Percentiles rank a stretch among this genome's conserved stretches.
Evolutionary conservation across 139 green algal genomes (phyloP).

Genomic region (Zygnema circumcarinatum): DNA sequence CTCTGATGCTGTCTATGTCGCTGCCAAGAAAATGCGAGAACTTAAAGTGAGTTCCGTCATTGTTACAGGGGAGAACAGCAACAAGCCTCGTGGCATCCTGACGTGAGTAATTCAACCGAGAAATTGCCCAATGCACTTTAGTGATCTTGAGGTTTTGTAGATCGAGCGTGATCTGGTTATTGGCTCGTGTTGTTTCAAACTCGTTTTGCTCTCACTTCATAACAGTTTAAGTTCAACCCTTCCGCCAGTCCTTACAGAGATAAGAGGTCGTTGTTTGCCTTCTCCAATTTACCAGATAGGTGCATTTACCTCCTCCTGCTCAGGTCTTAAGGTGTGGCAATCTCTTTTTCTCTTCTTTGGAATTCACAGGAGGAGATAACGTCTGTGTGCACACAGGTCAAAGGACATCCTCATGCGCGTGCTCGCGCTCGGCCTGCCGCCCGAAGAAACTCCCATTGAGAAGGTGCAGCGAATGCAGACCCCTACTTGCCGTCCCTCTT

Average conservation of each 20-base stretch:
- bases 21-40: slow-evolving; percentile 35
- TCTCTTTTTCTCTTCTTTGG: neutral
- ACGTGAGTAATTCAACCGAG: slow-evolving; percentile 41
- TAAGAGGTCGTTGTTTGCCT: too few species aligned
- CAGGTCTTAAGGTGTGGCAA: neutral
- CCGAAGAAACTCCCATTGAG: slow-evolving; percentile 30
- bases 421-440: slow-evolving; percentile 1
- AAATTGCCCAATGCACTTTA: too few species aligned
- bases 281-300: too few species aligned
- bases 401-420: slow-evolving; percentile 54
- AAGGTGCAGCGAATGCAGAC: too few species aligned
- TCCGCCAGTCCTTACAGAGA: too few species aligned
- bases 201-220: too few species aligned
- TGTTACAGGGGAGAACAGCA: slow-evolving; percentile 27
- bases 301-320: too few species aligned
- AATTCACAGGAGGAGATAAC: neutral
- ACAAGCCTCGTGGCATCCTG: slow-evolving; percentile 45
- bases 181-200: too few species aligned
- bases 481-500: too few species aligned
- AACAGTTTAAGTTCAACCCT: too few species aligned
- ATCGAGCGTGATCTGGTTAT: too few species aligned
- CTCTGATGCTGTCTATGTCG: slow-evolving; percentile 29
- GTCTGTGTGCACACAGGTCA: slow-evolving; percentile 15
- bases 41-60: slow-evolving; percentile 47
- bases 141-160: too few species aligned